These are phyloP conservation scores for Eucalyptus tenuipes DNA, from an alignment of 345 rosid species.

Conservation along the genomic window DNA sequence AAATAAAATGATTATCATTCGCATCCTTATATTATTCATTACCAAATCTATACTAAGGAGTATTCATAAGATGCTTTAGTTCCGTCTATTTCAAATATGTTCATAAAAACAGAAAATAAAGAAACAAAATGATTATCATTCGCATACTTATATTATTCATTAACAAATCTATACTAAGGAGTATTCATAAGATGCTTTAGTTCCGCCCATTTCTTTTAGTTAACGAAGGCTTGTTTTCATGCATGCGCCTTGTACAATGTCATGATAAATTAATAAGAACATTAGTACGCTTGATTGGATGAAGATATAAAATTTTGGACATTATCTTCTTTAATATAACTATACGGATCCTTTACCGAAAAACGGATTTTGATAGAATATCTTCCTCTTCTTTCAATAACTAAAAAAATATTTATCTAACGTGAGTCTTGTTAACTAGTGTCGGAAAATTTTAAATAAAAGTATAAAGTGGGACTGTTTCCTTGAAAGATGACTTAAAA, in stretches of 20 bases:
- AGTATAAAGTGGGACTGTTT: not conserved
- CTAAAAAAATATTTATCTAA: not conserved
- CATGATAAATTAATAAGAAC: not conserved
- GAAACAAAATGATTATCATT: too few species aligned
- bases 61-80: not conserved
- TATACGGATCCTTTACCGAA: not conserved
- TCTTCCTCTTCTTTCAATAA: not conserved
- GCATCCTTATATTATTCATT: accelerated
- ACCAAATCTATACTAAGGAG: not conserved
- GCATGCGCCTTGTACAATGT: not conserved
- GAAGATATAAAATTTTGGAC: not conserved
- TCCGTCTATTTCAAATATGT: too few species aligned
- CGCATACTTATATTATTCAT: too few species aligned
- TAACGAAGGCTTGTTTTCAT: too few species aligned
- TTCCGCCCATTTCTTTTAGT: too few species aligned
- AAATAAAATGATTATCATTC: accelerated
- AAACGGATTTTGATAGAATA: not conserved
- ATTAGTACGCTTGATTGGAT: not conserved
- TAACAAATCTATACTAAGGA: not conserved
- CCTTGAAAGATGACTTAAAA: not conserved
- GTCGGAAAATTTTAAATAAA: not conserved
- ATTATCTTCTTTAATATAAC: too few species aligned
- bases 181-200: not conserved
- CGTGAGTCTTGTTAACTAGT: not conserved
- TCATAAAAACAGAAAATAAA: accelerated